A percentile compares a stretch with the other conserved stretches of the same genome.
phyloP scores from a whole-genome alignment of 495 filamentous ascomycete species.

The Talaromyces adpressus region DNA sequence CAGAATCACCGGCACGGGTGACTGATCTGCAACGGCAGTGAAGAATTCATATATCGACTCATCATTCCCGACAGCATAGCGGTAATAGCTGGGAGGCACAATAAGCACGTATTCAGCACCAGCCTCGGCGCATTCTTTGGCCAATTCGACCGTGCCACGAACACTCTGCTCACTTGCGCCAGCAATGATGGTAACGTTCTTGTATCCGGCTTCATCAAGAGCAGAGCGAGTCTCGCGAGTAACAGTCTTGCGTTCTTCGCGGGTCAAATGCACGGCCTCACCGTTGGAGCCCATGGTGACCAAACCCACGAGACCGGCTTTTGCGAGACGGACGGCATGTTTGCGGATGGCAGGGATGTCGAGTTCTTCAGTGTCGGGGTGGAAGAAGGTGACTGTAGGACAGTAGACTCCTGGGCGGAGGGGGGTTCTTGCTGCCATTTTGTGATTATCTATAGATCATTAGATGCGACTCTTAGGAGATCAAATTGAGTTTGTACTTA shows the following conservation, averaged over 20 bases:
- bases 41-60: constrained; percentile 72
- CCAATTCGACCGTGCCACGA: constrained; percentile 66
- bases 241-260: constrained; percentile 66
- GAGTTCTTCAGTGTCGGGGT: constrained; percentile 72
- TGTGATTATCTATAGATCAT: constrained; percentile 3
- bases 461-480: constrained; percentile 8
- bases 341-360: constrained; percentile 72
- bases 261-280: constrained; percentile 76
- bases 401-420: constrained; percentile 83
- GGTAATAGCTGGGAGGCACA: constrained; percentile 80
- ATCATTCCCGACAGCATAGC: constrained; percentile 65
- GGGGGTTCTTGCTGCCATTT: constrained; percentile 43
- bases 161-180: constrained; percentile 75
- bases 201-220: constrained; percentile 73
- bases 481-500: not conserved
- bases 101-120: constrained; percentile 76
- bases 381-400: constrained; percentile 88
- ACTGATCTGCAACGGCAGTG: constrained; percentile 64
- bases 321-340: constrained; percentile 74
- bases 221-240: constrained; percentile 75
- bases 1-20: constrained; percentile 71
- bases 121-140: constrained; percentile 57
- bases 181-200: constrained; percentile 69
- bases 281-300: constrained; percentile 90
- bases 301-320: constrained; percentile 73